Evolutionary conservation across 306 rosid genomes (phyloP).

Genomic region (Dryas drummondii): DNA sequence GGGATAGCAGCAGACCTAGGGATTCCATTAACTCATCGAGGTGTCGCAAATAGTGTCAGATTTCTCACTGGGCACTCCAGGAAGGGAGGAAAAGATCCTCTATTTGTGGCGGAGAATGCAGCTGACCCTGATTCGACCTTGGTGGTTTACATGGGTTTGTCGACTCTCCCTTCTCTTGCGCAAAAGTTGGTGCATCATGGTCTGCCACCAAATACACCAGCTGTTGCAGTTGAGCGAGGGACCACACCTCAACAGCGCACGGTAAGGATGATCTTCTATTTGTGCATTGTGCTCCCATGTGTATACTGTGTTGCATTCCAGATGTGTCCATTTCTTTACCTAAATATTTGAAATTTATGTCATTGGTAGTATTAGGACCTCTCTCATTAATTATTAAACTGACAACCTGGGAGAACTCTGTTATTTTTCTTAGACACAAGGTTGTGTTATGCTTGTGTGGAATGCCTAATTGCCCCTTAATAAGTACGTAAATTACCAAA

Average conservation of each 20-base stretch:
- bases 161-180: constrained; percentile 89
- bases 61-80: constrained; percentile 94
- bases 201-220: constrained; percentile 73
- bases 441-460: no score
- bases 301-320: background rate
- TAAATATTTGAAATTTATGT: background rate
- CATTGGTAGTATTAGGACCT: background rate
- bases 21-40: constrained; percentile 88
- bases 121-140: constrained; percentile 86
- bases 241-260: constrained; percentile 85
- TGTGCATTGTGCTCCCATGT: background rate
- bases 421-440: no score
- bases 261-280: constrained; percentile 40
- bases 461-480: no score
- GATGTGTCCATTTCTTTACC: background rate
- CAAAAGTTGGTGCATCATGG: constrained; percentile 78
- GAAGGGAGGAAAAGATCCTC: constrained; percentile 88
- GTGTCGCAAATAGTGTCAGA: constrained; percentile 75
- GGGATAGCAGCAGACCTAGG: constrained; percentile 92
- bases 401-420: background rate
- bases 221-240: constrained; percentile 94
- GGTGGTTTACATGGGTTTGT: constrained; percentile 94
- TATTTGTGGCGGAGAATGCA: constrained; percentile 87
- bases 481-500: no score
- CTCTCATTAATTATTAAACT: background rate